These are phyloP conservation scores for Crithidia thermophila DNA, from an alignment of 208 protist species.

Conservation along the genomic window DNA sequence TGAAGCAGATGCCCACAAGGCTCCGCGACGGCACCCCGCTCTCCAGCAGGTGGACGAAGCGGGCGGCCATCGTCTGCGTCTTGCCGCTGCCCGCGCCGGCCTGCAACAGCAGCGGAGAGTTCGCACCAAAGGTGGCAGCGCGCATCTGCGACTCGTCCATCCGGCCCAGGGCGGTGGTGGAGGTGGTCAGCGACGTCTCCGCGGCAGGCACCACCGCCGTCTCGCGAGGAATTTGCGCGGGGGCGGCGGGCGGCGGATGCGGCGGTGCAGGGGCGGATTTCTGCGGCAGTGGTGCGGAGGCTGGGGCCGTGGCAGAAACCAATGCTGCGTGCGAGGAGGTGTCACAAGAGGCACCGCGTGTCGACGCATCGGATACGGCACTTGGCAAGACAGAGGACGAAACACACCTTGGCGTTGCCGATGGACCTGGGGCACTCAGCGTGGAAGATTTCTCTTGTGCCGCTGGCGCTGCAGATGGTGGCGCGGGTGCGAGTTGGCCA, in stretches of 20 bases:
- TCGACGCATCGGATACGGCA: too few relatives aligned
- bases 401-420: too few relatives aligned
- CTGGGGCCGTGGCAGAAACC: not conserved
- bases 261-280: not conserved
- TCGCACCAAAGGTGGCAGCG: slow-evolving; percentile 44
- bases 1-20: slow-evolving; percentile 88
- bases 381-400: too few relatives aligned
- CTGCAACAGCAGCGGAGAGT: slow-evolving; percentile 60
- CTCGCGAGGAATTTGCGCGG: not conserved
- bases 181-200: not conserved
- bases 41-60: slow-evolving; percentile 68
- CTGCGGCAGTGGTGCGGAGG: not conserved
- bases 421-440: too few relatives aligned
- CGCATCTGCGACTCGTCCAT: slow-evolving; percentile 68
- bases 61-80: slow-evolving; percentile 85
- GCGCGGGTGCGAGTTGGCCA: too few relatives aligned
- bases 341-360: too few relatives aligned
- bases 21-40: slow-evolving; percentile 50
- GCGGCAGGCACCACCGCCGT: not conserved
- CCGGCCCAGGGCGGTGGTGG: not conserved
- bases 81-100: slow-evolving; percentile 90
- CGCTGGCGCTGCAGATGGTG: not conserved
- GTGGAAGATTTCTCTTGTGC: too few relatives aligned
- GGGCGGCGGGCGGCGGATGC: not conserved
- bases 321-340: too few relatives aligned